Evolutionary conservation across 306 rosid genomes (phyloP).

Genomic region (Leucaena leucocephala): DNA sequence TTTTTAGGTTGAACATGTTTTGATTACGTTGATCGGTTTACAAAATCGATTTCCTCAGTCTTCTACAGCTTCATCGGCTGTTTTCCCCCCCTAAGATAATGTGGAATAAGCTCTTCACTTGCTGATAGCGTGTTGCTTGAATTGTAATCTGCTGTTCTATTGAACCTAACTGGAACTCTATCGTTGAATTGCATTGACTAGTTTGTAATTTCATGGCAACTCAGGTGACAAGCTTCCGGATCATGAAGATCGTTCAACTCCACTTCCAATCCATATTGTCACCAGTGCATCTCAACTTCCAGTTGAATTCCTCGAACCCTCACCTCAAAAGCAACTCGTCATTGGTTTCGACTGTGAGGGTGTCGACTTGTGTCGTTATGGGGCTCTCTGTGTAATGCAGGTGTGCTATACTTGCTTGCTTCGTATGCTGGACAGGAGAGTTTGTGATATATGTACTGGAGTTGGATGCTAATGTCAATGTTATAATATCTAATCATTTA

Average conservation of each 20-base stretch:
- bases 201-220: neutral
- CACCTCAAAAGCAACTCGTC: constrained; percentile 49
- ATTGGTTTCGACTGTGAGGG: constrained; percentile 84
- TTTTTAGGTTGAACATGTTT: neutral
- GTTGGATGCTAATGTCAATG: neutral
- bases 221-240: constrained; percentile 47
- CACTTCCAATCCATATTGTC: constrained; percentile 59
- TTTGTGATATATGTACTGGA: neutral
- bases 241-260: constrained; percentile 42
- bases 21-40: neutral
- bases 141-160: neutral
- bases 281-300: constrained; percentile 74
- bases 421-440: neutral
- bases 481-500: neutral
- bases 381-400: constrained; percentile 81
- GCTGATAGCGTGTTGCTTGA: neutral
- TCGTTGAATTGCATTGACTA: neutral
- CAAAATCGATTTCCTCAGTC: neutral
- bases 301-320: constrained; percentile 60
- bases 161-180: neutral
- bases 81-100: constrained; percentile 18
- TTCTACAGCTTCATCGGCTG: constrained; percentile 1
- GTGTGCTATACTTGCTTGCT: constrained; percentile 29
- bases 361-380: constrained; percentile 69
- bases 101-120: constrained; percentile 6